Base-by-base conservation (phyloP, 441 rosid species). In the Manihot esculenta region DNA sequence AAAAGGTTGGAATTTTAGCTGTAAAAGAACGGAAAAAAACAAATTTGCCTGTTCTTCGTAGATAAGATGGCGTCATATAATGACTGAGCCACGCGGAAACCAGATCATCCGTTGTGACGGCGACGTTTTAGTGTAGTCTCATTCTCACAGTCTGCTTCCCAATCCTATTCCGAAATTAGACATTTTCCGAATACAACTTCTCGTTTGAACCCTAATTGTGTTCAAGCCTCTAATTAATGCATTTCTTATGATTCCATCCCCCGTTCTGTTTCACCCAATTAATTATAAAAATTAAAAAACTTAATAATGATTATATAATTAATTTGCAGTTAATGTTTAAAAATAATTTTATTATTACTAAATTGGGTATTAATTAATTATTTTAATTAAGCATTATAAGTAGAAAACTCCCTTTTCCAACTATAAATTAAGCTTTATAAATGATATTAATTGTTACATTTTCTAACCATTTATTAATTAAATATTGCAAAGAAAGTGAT, bases 51-150 rank as follows among this genome's bases (percentile, higher is more conserved):
- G 41, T 35, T 35, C 0, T 54, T 66, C 17, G 35, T 41, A 12
- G 30, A 12, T 20, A 1, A 20, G 60, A n/a, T 53, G 70, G 41
- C 60, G 60, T 23, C 48, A 12, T 5, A 13, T 20, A 1, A 0
- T 56, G 57, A 38, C 14, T 48, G 2, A 2, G 68, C 57, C 68
- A 13, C 48, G 21, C 13, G 11, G 15, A 13, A 6, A 21, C 10
- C 48, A 20, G 30, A 66, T 66, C 70, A 66, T 51, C 70, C 60
- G 2, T 27, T 11, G 12, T 15, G 18, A 49, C 18, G 14, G 59
- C 14, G 47, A 23, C n/a, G 33, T 23, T 44, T 20, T 14, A 13
- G 67, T 14, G 45, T 44, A 17, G n/a, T 42, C 38, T 42, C 9
- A 14, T 3, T 42, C 66, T 12, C 18, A 2, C 3, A 10, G 24